These are phyloP conservation scores for Elsinoe ampelina DNA, from an alignment of 2,329 filamentous ascomycete genomes.

Conservation along the genomic window DNA sequence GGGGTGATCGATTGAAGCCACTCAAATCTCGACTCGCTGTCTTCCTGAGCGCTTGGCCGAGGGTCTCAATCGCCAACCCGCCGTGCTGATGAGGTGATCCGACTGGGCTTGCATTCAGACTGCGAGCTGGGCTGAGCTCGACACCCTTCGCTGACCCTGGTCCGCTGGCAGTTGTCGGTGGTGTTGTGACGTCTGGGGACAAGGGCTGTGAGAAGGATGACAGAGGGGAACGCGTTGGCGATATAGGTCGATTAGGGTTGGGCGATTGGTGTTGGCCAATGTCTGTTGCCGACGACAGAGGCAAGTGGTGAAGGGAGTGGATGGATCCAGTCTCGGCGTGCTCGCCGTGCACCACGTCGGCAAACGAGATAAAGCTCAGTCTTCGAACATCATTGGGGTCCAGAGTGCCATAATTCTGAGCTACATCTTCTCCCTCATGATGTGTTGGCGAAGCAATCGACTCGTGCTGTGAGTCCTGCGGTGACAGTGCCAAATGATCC, in stretches of 20 bases:
- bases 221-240: slow-evolving; percentile 64
- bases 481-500: slow-evolving; percentile 12
- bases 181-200: slow-evolving; percentile 58
- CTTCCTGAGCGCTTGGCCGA: slow-evolving; percentile 78
- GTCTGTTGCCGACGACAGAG: slow-evolving; percentile 51
- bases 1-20: slow-evolving; percentile 25
- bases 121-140: slow-evolving; percentile 53
- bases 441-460: not conserved
- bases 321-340: slow-evolving; percentile 34
- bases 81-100: slow-evolving; percentile 47
- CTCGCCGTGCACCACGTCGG: slow-evolving; percentile 84
- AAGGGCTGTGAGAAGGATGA: slow-evolving; percentile 38
- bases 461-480: slow-evolving; percentile 17
- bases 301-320: slow-evolving; percentile 61
- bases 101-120: slow-evolving; percentile 53
- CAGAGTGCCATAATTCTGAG: slow-evolving; percentile 67
- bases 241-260: slow-evolving; percentile 59
- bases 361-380: slow-evolving; percentile 91
- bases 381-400: slow-evolving; percentile 72
- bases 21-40: slow-evolving; percentile 75
- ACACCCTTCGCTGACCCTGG: slow-evolving; percentile 63
- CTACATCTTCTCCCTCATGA: slow-evolving; percentile 45
- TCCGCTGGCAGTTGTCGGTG: slow-evolving; percentile 62
- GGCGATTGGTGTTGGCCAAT: slow-evolving; percentile 15
- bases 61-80: slow-evolving; percentile 84